Evolutionary conservation across 106 monocot species (phyloP).

Genomic region (Allium cepa): DNA sequence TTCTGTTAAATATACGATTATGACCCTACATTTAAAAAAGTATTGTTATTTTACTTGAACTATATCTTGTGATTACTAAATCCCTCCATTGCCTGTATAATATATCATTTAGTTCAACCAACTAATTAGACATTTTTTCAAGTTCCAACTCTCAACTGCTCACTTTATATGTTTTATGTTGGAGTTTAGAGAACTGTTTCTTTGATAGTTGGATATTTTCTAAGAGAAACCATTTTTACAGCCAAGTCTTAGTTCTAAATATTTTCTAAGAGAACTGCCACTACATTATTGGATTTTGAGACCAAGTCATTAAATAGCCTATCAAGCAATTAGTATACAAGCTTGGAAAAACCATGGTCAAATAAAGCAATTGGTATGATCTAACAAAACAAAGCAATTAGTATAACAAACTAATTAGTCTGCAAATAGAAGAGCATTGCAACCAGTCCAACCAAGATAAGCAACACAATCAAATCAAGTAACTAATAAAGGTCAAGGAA

Average conservation of each 20-base stretch:
- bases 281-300: too few species aligned
- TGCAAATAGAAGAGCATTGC: too few species aligned
- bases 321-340: too few species aligned
- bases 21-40: not conserved
- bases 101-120: not conserved
- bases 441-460: too few species aligned
- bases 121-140: not conserved
- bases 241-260: not conserved
- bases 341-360: too few species aligned
- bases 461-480: too few species aligned
- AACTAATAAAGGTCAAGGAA: too few species aligned
- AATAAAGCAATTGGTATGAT: too few species aligned
- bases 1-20: not conserved
- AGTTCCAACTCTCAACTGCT: constrained; percentile 4
- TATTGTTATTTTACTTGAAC: not conserved
- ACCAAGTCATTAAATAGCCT: too few species aligned
- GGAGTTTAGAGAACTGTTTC: not conserved
- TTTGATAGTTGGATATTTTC: not conserved
- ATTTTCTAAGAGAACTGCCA: too few species aligned
- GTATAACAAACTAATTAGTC: too few species aligned
- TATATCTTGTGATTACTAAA: not conserved
- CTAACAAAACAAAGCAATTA: too few species aligned
- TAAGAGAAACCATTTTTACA: not conserved
- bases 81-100: constrained; percentile 1
- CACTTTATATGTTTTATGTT: not conserved